Base-by-base conservation (phyloP, 2,329 filamentous ascomycete genomes). In the Aspergillus ochraceus region DNA sequence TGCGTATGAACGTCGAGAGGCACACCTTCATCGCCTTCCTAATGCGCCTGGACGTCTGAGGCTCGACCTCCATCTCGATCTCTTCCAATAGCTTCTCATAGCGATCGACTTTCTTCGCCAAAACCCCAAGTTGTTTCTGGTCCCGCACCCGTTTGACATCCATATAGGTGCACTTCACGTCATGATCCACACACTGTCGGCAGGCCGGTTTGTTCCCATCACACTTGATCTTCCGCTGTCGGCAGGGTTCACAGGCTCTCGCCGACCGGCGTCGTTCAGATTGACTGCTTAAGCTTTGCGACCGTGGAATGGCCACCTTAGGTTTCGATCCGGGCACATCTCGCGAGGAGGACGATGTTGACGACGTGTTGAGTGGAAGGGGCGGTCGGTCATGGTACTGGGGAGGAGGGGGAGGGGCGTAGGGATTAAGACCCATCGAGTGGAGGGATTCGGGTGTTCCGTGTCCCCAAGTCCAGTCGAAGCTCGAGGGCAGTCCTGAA, bases 111-210 rank as follows among this genome's bases (percentile, higher is more conserved):
- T 65, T 67, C 20, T 59, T 60, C 3, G 65, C 54, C 24, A 76
- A 36, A 3, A 60, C 53, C 2, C 64, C 68, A 11, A 76, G 54
- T 55, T 71, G 64, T 52, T 74, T 74, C 61, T 74, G 70, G n/a
- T 76, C 71, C 6, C 74, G 68, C 2, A 75, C 69, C 3, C 74
- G 68, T 57, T 76, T 76, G 4, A 73, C 70, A 36, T 76, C 73
- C 36, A 74, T 61, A 49, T 73, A 76, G 0, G 53, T 36, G 29
- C 74, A 76, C 12, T 36, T 51, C 8, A 66, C 61, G 6, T 64
- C 64, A 32, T 70, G 58, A 12, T 70, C 68, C 3, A 59, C 26
- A 49, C 74, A 76, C 39, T 71, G 70, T 4, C 65, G 64, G 62
- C 73, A 72, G 4, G 49, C 59, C 0, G 72, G 71, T 54, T 67